These are phyloP conservation scores for Apiospora pterosperma DNA, from an alignment of 2,329 filamentous ascomycete species.

Conservation along the genomic window DNA sequence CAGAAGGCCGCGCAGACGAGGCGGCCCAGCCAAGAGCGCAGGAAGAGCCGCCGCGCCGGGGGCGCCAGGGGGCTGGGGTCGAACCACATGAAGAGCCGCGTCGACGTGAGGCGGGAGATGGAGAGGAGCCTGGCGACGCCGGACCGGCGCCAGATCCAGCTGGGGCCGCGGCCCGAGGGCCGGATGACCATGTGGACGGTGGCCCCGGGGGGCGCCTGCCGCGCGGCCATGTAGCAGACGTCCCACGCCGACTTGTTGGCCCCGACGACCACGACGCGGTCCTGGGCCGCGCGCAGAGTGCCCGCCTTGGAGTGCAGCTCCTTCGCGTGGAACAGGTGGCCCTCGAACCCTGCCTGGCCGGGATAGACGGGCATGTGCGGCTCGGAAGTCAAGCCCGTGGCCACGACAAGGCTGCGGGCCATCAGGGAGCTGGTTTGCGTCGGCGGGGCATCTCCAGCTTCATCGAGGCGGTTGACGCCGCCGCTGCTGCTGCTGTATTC, in stretches of 20 bases:
- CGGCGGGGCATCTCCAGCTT: no score
- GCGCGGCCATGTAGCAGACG: conserved; percentile 10
- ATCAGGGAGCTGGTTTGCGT: conserved; percentile 2
- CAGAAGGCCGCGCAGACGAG: no score
- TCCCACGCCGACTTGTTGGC: conserved; percentile 18
- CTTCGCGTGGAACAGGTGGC: conserved; percentile 15
- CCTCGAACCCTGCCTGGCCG: conserved; percentile 10
- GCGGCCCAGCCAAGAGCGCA: no score
- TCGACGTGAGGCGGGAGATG: conserved; percentile 9
- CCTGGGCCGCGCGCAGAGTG: neutral
- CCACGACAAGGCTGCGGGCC: conserved; percentile 12
- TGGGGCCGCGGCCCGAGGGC: conserved; percentile 11
- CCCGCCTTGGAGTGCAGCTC: conserved; percentile 9
- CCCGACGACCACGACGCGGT: conserved; percentile 15
- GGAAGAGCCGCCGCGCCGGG: no score
- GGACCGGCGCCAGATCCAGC: no score
- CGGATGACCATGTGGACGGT: conserved; percentile 17
- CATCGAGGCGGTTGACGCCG: no score
- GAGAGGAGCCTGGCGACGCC: no score
- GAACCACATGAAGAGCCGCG: conserved; percentile 11
- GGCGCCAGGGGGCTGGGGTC: no score
- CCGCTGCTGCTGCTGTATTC: neutral
- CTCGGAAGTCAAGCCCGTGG: conserved; percentile 15
- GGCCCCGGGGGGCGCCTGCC: no score
- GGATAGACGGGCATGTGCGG: conserved; percentile 8